Evolutionary conservation across 2,329 filamentous ascomycete species (phyloP).

Genomic region (Aspergillus melleus): DNA sequence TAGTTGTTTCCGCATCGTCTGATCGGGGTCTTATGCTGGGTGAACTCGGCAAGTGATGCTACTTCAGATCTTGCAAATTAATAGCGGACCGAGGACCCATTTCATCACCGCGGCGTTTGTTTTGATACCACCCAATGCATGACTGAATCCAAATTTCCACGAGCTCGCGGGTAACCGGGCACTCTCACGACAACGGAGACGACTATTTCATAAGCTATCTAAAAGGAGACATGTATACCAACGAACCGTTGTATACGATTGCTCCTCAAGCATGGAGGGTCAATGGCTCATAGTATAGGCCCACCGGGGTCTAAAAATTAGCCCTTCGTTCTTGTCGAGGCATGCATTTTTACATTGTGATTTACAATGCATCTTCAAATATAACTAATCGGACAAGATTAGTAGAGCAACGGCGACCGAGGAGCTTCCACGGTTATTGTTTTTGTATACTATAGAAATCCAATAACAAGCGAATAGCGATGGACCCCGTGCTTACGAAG

Average conservation of each 20-base stretch:
- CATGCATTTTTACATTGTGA: not conserved
- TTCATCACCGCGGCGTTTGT: not conserved
- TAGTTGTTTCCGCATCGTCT: slow-evolving; percentile 87
- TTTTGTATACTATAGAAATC: not conserved
- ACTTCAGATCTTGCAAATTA: not conserved
- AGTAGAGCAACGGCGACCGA: not conserved
- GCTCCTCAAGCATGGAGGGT: not conserved
- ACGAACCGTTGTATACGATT: not conserved
- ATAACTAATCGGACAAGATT: not conserved
- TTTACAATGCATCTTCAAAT: not conserved
- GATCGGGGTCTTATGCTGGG: slow-evolving; percentile 82
- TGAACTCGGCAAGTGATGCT: slow-evolving; percentile 66
- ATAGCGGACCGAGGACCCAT: not conserved
- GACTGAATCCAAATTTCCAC: not conserved
- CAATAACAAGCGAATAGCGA: not conserved
- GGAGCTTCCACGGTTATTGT: not conserved
- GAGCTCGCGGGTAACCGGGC: not conserved
- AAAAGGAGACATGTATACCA: not conserved
- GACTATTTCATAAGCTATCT: not conserved
- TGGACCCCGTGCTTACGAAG: not conserved
- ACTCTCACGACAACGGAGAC: not conserved
- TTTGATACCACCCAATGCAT: not conserved
- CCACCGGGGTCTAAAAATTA: not conserved
- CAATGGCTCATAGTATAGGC: not conserved
- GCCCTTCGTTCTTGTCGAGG: not conserved